Evolutionary conservation across 148 eudicot species (phyloP).

Genomic region (Suaeda aralocaspica): DNA sequence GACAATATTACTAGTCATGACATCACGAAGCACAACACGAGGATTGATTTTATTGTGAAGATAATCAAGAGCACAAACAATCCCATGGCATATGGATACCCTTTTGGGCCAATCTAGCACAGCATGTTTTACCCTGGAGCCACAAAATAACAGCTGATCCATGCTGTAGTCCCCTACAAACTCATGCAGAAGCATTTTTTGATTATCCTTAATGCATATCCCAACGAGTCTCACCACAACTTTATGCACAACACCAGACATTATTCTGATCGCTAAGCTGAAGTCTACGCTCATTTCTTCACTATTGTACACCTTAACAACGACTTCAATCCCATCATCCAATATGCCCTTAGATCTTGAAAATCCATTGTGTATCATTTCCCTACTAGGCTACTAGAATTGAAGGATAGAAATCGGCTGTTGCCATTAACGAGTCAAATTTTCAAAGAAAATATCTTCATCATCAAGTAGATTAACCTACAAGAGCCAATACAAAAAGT

Average conservation of each 20-base stretch:
- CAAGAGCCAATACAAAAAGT: too few relatives aligned
- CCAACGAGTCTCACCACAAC: slow-evolving; percentile 52
- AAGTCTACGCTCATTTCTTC: neutral
- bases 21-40: slow-evolving; percentile 54
- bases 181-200: slow-evolving; percentile 51
- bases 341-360: too few relatives aligned
- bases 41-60: slow-evolving; percentile 56
- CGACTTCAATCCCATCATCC: too few relatives aligned
- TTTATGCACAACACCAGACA: slow-evolving; percentile 44
- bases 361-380: too few relatives aligned
- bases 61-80: slow-evolving; percentile 54
- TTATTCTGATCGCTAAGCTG: slow-evolving; percentile 27
- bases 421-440: too few relatives aligned
- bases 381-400: too few relatives aligned
- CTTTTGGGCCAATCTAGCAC: slow-evolving; percentile 45
- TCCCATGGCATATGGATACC: slow-evolving; percentile 47
- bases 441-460: too few relatives aligned
- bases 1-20: slow-evolving; percentile 57
- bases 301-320: too few relatives aligned
- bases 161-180: slow-evolving; percentile 53
- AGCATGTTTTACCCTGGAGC: slow-evolving; percentile 19
- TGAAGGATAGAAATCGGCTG: too few relatives aligned
- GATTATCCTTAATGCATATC: slow-evolving; percentile 43
- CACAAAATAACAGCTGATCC: slow-evolving; percentile 25
- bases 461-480: too few relatives aligned